A percentile compares a stretch with the other conserved stretches of the same genome.
Conservation (phyloP, 306 rosid genomes). For the Fragaria vesca region DNA sequence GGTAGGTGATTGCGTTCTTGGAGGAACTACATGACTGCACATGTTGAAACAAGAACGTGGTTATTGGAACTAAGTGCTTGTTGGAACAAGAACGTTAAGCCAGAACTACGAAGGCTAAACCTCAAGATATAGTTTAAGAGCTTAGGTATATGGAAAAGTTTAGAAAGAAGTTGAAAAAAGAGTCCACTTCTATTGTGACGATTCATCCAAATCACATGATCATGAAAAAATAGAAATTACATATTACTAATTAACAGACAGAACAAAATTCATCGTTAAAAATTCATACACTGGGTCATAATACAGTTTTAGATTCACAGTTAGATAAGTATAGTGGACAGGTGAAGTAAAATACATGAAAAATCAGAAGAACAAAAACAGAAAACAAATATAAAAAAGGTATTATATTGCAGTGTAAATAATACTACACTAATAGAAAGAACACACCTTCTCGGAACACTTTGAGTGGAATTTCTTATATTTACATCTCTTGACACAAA, state of each 20-base stretch:
- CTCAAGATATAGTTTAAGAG: neutral
- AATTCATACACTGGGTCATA: neutral
- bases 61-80: neutral
- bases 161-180: neutral
- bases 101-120: neutral
- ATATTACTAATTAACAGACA: neutral
- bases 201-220: neutral
- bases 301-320: neutral
- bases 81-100: constrained; percentile 23
- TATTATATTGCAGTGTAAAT: neutral
- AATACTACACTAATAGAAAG: neutral
- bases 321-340: neutral
- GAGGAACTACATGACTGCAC: constrained; percentile 34
- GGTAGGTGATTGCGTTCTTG: constrained; percentile 33
- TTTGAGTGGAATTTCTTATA: constrained; percentile 37
- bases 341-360: neutral
- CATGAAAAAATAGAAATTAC: neutral
- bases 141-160: neutral
- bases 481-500: constrained; percentile 36
- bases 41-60: neutral
- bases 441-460: constrained; percentile 33
- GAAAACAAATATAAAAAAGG: neutral
- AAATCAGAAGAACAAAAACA: neutral
- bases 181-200: neutral
- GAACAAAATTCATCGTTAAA: neutral